Percentiles rank a stretch among this genome's conserved stretches.
Conservation (phyloP, 352 stramenopile genomes). For the Nothophytophthora sp. region DNA sequence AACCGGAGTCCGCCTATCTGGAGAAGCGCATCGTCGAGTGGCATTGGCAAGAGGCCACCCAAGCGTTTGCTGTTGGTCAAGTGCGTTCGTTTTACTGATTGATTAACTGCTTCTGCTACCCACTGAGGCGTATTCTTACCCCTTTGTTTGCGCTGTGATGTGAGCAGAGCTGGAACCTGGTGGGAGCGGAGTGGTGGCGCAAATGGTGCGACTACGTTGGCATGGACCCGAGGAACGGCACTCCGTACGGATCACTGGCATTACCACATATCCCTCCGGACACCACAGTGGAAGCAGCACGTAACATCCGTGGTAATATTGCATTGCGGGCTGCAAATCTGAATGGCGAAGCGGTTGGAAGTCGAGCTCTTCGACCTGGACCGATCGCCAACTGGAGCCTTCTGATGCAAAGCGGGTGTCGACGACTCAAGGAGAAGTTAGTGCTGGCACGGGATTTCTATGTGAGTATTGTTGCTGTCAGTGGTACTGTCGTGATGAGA, state of each 20-base stretch:
- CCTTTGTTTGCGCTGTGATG: slow-evolving; percentile 6
- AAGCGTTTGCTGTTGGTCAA: slow-evolving; percentile 50
- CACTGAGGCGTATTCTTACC: slow-evolving; percentile 17
- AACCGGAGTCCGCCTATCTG: slow-evolving; percentile 59
- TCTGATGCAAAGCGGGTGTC: slow-evolving; percentile 72
- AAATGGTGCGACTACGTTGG: slow-evolving; percentile 78
- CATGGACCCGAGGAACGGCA: slow-evolving; percentile 69
- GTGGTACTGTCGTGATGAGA: background rate
- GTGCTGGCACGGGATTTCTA: slow-evolving; percentile 76
- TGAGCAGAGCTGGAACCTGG: slow-evolving; percentile 69
- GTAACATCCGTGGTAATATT: slow-evolving; percentile 35
- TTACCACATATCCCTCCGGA: slow-evolving; percentile 54
- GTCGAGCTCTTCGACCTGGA: slow-evolving; percentile 42
- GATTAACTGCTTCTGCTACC: slow-evolving; percentile 14
- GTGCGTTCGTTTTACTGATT: slow-evolving; percentile 22
- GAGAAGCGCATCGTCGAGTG: slow-evolving; percentile 77
- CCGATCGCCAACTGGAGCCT: slow-evolving; percentile 83
- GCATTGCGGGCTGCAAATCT: slow-evolving; percentile 20
- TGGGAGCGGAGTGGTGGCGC: slow-evolving; percentile 76
- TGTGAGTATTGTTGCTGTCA: slow-evolving; percentile 38
- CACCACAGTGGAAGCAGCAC: slow-evolving; percentile 29
- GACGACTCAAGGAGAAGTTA: slow-evolving; percentile 74
- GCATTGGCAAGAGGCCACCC: slow-evolving; percentile 64
- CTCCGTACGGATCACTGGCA: slow-evolving; percentile 49
- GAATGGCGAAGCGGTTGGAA: slow-evolving; percentile 11